These are phyloP conservation scores for Gossypium turneri DNA, from an alignment of 345 rosid species.

Conservation along the genomic window DNA sequence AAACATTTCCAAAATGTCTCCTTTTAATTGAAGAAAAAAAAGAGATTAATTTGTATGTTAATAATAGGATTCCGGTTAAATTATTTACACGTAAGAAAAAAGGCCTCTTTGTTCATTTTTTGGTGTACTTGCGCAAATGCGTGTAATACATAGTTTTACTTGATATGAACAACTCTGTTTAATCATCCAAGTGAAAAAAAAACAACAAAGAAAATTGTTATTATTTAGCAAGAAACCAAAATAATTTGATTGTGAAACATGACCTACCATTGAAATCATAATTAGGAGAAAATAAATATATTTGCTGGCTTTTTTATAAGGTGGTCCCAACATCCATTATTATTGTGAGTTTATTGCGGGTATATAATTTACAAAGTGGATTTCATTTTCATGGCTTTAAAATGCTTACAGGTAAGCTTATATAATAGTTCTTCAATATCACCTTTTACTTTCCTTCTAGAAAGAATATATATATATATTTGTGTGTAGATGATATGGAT, in stretches of 20 bases:
- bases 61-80: background rate
- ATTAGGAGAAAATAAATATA: conserved; percentile 20
- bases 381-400: conserved; percentile 33
- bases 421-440: background rate
- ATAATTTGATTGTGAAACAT: conserved; percentile 35
- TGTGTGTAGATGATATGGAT: background rate
- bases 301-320: conserved; percentile 9
- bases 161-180: background rate
- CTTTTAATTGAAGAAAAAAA: background rate
- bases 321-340: conserved; percentile 39
- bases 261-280: conserved; percentile 40
- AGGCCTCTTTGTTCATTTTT: background rate
- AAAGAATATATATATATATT: background rate
- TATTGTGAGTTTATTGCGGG: background rate
- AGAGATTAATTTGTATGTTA: background rate
- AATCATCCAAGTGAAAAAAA: conserved; percentile 2
- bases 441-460: background rate
- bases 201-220: background rate
- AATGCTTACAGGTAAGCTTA: conserved; percentile 16
- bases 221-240: conserved; percentile 9
- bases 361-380: conserved; percentile 21
- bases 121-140: background rate
- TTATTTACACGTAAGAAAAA: background rate
- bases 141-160: background rate
- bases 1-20: background rate